Base-by-base conservation (phyloP, 2,329 filamentous ascomycete species). In the Neurospora crassa region DNA sequence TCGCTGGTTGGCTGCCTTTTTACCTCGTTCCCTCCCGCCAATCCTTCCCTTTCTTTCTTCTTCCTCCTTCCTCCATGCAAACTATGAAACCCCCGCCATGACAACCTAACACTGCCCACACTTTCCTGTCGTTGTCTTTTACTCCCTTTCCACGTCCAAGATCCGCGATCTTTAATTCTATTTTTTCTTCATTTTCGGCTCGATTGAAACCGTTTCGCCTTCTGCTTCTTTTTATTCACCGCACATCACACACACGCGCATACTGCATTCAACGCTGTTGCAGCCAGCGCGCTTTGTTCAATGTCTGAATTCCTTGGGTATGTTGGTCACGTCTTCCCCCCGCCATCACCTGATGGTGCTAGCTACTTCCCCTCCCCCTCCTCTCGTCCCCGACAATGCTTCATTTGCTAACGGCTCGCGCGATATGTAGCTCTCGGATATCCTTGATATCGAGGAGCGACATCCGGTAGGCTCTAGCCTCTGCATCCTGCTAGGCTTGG, bases 381-480 rank as follows among this genome's bases (percentile, higher is more conserved):
- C 29, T 34, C 53, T 18, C 29, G 18, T 16, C 24, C 14, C 16
- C 53, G 16, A 34, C 20, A 18, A 68, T 76, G 77, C 63, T 76
- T 75, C 76, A 63, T 37, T 69, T 77, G 77, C 79, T 81, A 75
- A 81, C 79, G 71, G 29, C 72, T 71, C 71, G 16, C 24, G 2
- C 24, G 6, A 59, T 69, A 72, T 75, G 77, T 68, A 76, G 82
- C 94, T 93, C 94, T 83, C 91, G 92, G 81, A 97, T 97, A 86
- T 97, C 94, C 74, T 89, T 97, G 84, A 96, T 97, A 83, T 97
- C 94, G 73, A 96, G 95, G 86, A 97, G 93, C 83, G 94, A 97
- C 84, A 97, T 97, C 84, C 92, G 94, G 92, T 97, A 87, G 79
- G 90, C 59, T 71, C 71, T 53, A 72, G 43, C 45, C 71, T 20